Evolutionary conservation across 208 protist species (phyloP), one percentile per base, ranked within the genome.

Genomic region (Plasmodiophora brassicae): DNA sequence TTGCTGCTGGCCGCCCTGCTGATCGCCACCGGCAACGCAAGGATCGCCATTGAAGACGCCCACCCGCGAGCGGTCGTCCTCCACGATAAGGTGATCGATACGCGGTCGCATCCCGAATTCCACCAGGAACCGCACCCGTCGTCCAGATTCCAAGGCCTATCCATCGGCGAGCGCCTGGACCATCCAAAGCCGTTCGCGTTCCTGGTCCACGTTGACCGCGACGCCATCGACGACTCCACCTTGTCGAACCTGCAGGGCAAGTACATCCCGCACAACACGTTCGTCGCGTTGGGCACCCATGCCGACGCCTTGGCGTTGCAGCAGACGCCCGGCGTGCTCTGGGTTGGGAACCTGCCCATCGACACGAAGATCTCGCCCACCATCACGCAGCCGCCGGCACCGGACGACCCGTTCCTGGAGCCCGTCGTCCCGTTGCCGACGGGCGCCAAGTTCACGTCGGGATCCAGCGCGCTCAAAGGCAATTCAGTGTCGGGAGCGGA

Each of bases 191-290:
- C 5, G 14, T 14, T 5, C n/a, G 41, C 65, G 5, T 78, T 78
- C n/a, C 65, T 78, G 32, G 65, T 78, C 5, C 65, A 78, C n/a
- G 14, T 78, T 32, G n/a, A 78, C 41, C 65, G 65, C 20, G 65
- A 78, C 41, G 32, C 32, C 32, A 32, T 78, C n/a, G 14, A 78
- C 10, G 14, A 32, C 5, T 8, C 10, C 5, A n/a, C 32, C 41
- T 8, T 14, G 5, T n/a, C 41, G 10, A 5, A 36, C 1, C 10
- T 86, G 14, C n/a, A n/a, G n/a, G 10, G 28, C 10, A 28, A 25
- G 38, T 86, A 86, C 45, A n/a, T 86, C 1, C 83, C 83, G 38
- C 83, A 86, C 45, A 86, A 86, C 41, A 86, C 83, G 28, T 86
- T 54, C 41, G 83, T 86, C 8, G 83, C 41, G 10, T 46, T 78